Conservation (phyloP, 1,284 basidiomycete genomes). For the Afroboletus lepidellus region DNA sequence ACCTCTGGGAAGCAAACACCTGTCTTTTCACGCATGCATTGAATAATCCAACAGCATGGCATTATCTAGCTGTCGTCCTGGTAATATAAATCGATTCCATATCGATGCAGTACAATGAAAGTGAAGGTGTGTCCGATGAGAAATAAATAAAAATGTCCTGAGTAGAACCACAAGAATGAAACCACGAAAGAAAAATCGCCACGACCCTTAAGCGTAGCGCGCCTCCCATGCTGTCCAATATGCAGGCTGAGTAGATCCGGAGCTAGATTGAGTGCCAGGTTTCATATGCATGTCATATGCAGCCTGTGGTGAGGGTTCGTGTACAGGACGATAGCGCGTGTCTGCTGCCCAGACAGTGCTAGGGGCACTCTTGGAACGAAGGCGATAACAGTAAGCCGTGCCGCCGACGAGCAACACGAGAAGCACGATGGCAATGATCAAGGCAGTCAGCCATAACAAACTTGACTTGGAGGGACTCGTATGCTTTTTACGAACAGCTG, state of each 20-base stretch:
- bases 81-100: too few species aligned
- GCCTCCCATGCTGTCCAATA: too few species aligned
- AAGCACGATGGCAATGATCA: constrained; percentile 9
- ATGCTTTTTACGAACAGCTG: constrained; percentile 11
- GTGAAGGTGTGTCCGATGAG: too few species aligned
- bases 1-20: not conserved
- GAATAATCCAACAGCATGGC: too few species aligned
- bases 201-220: too few species aligned
- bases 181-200: too few species aligned
- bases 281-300: constrained; percentile 30
- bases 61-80: too few species aligned
- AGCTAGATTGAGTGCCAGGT: not conserved
- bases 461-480: not conserved
- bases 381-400: constrained; percentile 11
- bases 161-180: too few species aligned
- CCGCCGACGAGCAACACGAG: constrained; percentile 11
- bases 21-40: too few species aligned
- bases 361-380: constrained; percentile 1
- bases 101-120: too few species aligned
- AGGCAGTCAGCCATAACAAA: constrained; percentile 16
- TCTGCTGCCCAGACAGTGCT: constrained; percentile 2
- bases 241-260: too few species aligned
- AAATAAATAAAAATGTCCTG: too few species aligned
- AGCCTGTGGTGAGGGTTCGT: constrained; percentile 30
- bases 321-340: constrained; percentile 19